Base-by-base conservation (phyloP, 805 yeast genomes). In the Cyberlindnera suaveolens region DNA sequence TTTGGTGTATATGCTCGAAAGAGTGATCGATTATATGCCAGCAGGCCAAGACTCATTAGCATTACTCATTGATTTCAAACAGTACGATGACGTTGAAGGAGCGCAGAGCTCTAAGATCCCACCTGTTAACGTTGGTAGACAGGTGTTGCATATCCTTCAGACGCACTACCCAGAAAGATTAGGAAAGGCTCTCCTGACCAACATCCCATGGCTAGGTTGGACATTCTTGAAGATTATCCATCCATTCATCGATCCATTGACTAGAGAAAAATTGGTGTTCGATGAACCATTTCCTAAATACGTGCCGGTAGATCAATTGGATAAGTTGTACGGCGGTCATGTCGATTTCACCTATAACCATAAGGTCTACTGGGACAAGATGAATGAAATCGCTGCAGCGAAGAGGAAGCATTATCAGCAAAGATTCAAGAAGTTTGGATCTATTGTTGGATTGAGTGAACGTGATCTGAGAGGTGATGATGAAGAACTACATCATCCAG, bases 81-180 rank as follows among this genome's bases (percentile, higher is more conserved):
- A 85, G 16, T 80, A 87, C 46, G 61, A 66, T 13, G 74, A 68
- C 43, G 71, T 67, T 15, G 84, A 86, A 43, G 72, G 41, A 18
- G 51, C 43, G 2, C 43, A 70, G 67, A 49, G 51, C 33, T 36
- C 45, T 11, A 87, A 85, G 59, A 78, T 88, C 44, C 98, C 98
- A n/a, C 88, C 96, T 1, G 71, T 91, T 35, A 75, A 84, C 40
- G 85, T 80, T 15, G 97, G 96, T 31, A 82, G 90, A 60, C 96
- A 89, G 65, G 98, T 91, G 29, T 72, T 93, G 52, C 87, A 85
- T 62, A 93, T 93, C 61, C 70, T 93, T 54, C 99, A 93, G 66
- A 89, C 95, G 11, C 99, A 93, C 64, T 93, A 93, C 62, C 99
- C 99, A 4, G 99, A 93, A 63, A 77, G 99, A 56, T 72, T 93